Conservation (phyloP, 495 filamentous ascomycete species). For the Friedmanniomyces simplex region DNA sequence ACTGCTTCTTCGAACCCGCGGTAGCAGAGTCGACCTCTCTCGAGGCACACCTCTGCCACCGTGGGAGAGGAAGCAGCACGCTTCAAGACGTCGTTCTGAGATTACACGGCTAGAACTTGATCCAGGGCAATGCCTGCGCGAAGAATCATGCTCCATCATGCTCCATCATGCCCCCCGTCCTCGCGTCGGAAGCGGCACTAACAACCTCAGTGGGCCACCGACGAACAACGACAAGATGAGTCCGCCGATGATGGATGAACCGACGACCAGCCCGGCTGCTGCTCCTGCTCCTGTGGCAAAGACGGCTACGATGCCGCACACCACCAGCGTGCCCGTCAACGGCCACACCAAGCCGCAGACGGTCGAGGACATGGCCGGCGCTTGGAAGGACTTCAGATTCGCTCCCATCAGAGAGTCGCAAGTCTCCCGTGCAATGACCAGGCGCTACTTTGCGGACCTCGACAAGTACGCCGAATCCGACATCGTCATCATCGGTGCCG, state of each 20-base stretch:
- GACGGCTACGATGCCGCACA: constrained; percentile 13
- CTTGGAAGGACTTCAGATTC: constrained; percentile 74
- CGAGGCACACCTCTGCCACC: no score
- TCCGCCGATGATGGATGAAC: constrained; percentile 50
- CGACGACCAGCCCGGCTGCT: constrained; percentile 12
- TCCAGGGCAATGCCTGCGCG: constrained; percentile 98
- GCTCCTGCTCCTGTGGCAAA: not conserved
- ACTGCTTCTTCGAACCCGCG: no score
- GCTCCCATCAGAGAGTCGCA: constrained; percentile 78
- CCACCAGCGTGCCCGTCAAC: constrained; percentile 32
- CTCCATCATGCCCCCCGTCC: no score
- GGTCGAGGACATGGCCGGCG: constrained; percentile 51
- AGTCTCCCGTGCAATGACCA: constrained; percentile 84
- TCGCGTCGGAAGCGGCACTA: constrained; percentile 19
- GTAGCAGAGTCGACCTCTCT: no score
- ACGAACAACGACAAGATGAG: constrained; percentile 48
- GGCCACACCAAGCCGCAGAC: constrained; percentile 36
- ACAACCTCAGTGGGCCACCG: constrained; percentile 24
- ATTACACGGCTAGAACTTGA: constrained; percentile 96
- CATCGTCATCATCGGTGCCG: constrained; percentile 83
- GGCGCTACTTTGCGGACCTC: constrained; percentile 81
- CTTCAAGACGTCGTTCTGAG: constrained; percentile 59
- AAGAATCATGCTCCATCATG: constrained; percentile 67
- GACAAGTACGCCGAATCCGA: constrained; percentile 84
- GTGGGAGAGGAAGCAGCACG: constrained; percentile 17